Conservation (phyloP, 192 early-diverging fungal genomes). For the Mortierella hygrophila region DNA sequence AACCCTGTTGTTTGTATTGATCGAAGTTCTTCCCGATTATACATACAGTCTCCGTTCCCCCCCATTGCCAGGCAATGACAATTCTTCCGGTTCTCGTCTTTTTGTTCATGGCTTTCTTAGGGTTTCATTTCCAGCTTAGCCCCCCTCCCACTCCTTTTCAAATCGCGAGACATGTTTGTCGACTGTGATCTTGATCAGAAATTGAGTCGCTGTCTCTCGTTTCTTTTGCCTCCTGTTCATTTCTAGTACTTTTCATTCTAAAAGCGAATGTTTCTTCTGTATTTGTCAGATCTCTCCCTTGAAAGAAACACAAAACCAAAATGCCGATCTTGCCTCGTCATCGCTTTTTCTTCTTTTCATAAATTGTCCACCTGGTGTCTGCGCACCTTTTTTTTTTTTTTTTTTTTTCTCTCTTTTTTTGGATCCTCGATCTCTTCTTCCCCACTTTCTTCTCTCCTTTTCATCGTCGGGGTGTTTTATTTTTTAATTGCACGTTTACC, state of each 20-base stretch:
- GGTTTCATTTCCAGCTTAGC: too few relatives aligned
- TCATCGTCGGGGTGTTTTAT: background rate
- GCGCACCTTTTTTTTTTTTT: background rate
- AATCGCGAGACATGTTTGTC: too few relatives aligned
- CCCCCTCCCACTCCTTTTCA: too few relatives aligned
- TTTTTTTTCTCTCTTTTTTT: background rate
- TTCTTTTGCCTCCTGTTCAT: background rate
- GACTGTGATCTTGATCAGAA: too few relatives aligned
- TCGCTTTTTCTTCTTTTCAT: background rate
- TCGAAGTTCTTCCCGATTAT: background rate
- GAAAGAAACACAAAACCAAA: background rate
- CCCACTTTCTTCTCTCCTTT: background rate
- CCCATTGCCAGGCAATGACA: too few relatives aligned
- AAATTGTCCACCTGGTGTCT: background rate
- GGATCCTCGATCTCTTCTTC: background rate
- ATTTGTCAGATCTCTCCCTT: too few relatives aligned
- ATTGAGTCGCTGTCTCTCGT: too few relatives aligned
- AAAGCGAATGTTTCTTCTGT: background rate
- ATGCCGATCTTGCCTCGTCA: background rate
- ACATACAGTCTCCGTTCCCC: too few relatives aligned
- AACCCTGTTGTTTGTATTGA: background rate
- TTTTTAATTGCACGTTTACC: background rate
- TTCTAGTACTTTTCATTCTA: too few relatives aligned
- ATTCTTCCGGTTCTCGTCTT: too few relatives aligned
- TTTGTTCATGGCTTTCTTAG: too few relatives aligned